Evolutionary conservation across 352 stramenopile genomes (phyloP), one percentile per base, ranked within the genome.

Genomic region (Phytophthora pini): DNA sequence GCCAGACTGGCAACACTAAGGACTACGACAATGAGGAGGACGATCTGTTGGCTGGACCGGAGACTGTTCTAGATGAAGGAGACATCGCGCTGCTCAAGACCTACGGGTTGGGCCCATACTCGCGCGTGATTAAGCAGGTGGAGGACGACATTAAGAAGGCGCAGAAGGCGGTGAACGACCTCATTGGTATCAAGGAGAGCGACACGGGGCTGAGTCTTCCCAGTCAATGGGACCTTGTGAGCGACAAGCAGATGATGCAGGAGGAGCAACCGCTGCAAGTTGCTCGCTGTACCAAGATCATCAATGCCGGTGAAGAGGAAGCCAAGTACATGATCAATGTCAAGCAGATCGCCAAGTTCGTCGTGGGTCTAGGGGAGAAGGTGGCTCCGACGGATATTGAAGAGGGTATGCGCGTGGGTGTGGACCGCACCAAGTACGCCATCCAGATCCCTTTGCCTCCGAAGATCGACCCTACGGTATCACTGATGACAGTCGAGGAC

Each of bases 281-380:
- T 24, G 98, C 98, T 22, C 87, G 97, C 41, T 99, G 98, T 79
- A 97, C 92, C 34, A 96, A 98, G 67, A 97, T 97, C 70, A 98
- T 99, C 61, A 96, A 98, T 65, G 88, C 91, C 17, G 92, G 86
- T 39, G 91, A 95, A 56, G 93, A 99, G 48, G 92, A 98, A 62
- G 96, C 97, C 74, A 99, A 99, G 81, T 99, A 99, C 85, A 98
- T 99, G 50, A 99, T 99, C 70, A 99, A 99, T 77, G 95, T 99
- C 65, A 99, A 99, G 76, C 98, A 99, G 81, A 99, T 99, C 84
- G 98, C 98, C 63, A 99, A 99, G 82, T 99, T 99, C 74, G 98
- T 99, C 15, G 98, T 99, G 12, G 97, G 95, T 4, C 74, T 99
- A 0, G 98, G 97, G 39, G 97, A 99, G 65, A 99, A 99, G 74